Conservation (phyloP, 371 early-diverging fungal genomes). For the Actinomortierella ambigua region DNA sequence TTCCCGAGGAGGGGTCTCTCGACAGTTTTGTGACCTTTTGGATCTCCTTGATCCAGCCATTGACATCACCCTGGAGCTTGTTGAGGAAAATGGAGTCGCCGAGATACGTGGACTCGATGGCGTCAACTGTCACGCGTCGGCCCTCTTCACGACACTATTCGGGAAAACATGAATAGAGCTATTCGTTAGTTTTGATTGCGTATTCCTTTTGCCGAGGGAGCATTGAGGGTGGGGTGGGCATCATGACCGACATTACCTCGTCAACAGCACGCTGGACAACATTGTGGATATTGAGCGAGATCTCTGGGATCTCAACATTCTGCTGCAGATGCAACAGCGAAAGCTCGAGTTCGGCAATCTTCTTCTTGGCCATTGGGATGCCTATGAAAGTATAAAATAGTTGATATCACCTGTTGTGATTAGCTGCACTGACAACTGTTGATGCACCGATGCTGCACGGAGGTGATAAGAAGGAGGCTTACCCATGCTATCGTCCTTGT, state of each 20-base stretch:
- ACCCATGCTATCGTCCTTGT: constrained; percentile 90
- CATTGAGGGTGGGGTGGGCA: background rate
- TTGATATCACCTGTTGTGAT: background rate
- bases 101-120: constrained; percentile 67
- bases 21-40: constrained; percentile 96
- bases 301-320: constrained; percentile 97
- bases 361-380: constrained; percentile 95
- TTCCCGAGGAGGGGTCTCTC: constrained; percentile 91
- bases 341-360: constrained; percentile 97
- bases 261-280: constrained; percentile 82
- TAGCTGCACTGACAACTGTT: background rate
- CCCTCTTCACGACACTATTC: constrained; percentile 65
- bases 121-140: constrained; percentile 73
- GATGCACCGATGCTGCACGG: background rate
- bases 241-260: constrained; percentile 58
- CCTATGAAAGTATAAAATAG: constrained; percentile 36
- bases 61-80: constrained; percentile 93
- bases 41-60: constrained; percentile 98
- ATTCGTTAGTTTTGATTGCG: background rate
- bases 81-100: constrained; percentile 90
- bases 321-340: constrained; percentile 95
- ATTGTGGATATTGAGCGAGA: constrained; percentile 85
- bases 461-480: background rate
- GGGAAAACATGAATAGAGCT: constrained; percentile 1
- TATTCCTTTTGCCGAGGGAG: no score